These are phyloP conservation scores for Claviceps sp. DNA, from an alignment of 2,329 filamentous ascomycete species.

Conservation along the genomic window DNA sequence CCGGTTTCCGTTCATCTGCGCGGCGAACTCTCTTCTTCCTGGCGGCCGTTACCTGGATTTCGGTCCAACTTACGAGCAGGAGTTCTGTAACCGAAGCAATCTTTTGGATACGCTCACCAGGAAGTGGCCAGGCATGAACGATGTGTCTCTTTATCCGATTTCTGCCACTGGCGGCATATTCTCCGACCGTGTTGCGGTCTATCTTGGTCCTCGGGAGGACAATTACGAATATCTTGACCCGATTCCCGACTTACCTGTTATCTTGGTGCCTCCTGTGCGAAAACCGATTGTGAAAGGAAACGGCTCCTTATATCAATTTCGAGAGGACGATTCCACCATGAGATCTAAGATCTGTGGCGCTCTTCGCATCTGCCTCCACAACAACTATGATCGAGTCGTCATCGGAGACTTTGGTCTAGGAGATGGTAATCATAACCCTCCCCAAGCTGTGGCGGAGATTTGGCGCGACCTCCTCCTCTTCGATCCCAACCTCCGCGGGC, in stretches of 20 bases:
- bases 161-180: conserved; percentile 56
- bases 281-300: conserved; percentile 61
- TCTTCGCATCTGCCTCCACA: conserved; percentile 53
- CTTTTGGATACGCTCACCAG: conserved; percentile 54
- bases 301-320: conserved; percentile 54
- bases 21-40: conserved; percentile 60
- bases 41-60: conserved; percentile 55
- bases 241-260: conserved; percentile 52
- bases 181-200: conserved; percentile 58
- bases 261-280: conserved; percentile 58
- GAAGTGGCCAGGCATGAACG: conserved; percentile 36
- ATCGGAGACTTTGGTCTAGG: conserved; percentile 54
- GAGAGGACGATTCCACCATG: conserved; percentile 57
- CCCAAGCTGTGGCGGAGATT: conserved; percentile 48
- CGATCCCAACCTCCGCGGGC: conserved; percentile 47
- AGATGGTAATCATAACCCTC: conserved; percentile 50
- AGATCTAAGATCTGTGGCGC: conserved; percentile 59
- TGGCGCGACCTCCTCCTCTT: conserved; percentile 53
- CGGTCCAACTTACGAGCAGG: conserved; percentile 41
- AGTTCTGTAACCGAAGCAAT: conserved; percentile 61
- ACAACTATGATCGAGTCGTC: conserved; percentile 42
- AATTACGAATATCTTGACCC: conserved; percentile 42
- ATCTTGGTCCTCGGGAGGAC: conserved; percentile 51
- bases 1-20: conserved; percentile 53
- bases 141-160: conserved; percentile 52